These are phyloP conservation scores for Neocatenulostroma microsporum DNA, from an alignment of 2,329 filamentous ascomycete species.

Conservation along the genomic window DNA sequence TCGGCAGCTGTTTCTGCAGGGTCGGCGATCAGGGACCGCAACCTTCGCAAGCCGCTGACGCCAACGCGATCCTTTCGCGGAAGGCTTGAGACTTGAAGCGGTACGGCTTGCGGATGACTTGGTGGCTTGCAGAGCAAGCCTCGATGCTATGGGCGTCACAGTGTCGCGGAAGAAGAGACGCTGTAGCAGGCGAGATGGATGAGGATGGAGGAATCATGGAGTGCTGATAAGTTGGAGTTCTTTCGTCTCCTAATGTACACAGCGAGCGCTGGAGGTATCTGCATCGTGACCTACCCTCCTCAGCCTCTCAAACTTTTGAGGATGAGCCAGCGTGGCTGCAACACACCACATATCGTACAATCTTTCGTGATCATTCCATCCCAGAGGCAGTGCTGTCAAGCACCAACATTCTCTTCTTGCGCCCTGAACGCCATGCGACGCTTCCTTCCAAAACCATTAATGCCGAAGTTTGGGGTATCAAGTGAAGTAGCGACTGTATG, in stretches of 20 bases:
- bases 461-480: slow-evolving; percentile 24
- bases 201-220: too few species aligned
- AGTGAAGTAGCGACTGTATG: slow-evolving; percentile 27
- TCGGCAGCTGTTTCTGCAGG: too few species aligned
- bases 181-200: background rate
- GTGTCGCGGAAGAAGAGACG: too few species aligned
- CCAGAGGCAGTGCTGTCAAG: background rate
- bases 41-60: too few species aligned
- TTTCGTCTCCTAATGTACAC: slow-evolving; percentile 5
- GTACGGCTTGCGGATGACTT: too few species aligned
- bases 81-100: too few species aligned
- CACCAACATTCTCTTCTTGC: background rate
- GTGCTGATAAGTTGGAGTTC: too few species aligned
- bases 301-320: background rate
- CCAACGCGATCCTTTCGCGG: too few species aligned
- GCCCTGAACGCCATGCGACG: slow-evolving; percentile 7
- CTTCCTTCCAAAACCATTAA: background rate
- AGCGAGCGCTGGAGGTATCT: slow-evolving; percentile 2
- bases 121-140: too few species aligned
- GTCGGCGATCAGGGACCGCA: too few species aligned
- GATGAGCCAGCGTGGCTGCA: background rate
- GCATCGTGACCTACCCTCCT: background rate
- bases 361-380: background rate
- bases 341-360: slow-evolving; percentile 3
- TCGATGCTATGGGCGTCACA: too few species aligned